These are phyloP conservation scores for Cladorrhinum sp. DNA, from an alignment of 2,329 filamentous ascomycete species.

Conservation along the genomic window DNA sequence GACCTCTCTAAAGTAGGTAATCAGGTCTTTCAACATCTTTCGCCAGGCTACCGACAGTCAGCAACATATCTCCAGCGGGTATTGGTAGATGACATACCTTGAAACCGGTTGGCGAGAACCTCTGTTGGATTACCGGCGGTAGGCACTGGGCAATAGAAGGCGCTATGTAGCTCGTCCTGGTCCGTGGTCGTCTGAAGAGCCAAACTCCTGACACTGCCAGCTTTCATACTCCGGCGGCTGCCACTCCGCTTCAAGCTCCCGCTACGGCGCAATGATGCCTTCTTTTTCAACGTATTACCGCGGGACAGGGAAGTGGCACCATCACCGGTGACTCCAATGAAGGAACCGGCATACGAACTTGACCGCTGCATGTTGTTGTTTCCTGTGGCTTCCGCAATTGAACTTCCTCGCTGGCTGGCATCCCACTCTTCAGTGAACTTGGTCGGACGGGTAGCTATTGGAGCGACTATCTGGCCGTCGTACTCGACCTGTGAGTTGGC, in stretches of 20 bases:
- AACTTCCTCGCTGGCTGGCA: constrained; percentile 63
- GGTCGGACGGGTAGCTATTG: constrained; percentile 35
- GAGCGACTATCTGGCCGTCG: constrained; percentile 24
- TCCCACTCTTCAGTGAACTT: constrained; percentile 71
- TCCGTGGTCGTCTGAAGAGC: constrained; percentile 67
- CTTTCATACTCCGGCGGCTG: constrained; percentile 77
- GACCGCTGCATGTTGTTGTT: constrained; percentile 55
- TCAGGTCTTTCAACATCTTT: constrained; percentile 90
- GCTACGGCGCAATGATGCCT: constrained; percentile 69
- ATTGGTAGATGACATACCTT: constrained; percentile 62
- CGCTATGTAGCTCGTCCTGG: constrained; percentile 71
- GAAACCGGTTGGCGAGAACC: constrained; percentile 79
- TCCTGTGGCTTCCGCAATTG: constrained; percentile 48
- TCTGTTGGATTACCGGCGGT: constrained; percentile 87
- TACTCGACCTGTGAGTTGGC: constrained; percentile 34
- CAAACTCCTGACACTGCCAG: constrained; percentile 82
- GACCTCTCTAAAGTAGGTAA: constrained; percentile 89
- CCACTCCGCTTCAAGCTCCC: constrained; percentile 74
- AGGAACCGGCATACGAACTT: constrained; percentile 55
- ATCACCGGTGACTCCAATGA: constrained; percentile 43
- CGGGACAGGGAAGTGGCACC: constrained; percentile 41
- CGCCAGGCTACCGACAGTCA: constrained; percentile 69
- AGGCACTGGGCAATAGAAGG: constrained; percentile 85
- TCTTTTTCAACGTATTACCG: constrained; percentile 83
- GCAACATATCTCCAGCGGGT: constrained; percentile 1